Evolutionary conservation across 1,284 basidiomycete genomes (phyloP).

Genomic region (Ganoderma lingzhi): DNA sequence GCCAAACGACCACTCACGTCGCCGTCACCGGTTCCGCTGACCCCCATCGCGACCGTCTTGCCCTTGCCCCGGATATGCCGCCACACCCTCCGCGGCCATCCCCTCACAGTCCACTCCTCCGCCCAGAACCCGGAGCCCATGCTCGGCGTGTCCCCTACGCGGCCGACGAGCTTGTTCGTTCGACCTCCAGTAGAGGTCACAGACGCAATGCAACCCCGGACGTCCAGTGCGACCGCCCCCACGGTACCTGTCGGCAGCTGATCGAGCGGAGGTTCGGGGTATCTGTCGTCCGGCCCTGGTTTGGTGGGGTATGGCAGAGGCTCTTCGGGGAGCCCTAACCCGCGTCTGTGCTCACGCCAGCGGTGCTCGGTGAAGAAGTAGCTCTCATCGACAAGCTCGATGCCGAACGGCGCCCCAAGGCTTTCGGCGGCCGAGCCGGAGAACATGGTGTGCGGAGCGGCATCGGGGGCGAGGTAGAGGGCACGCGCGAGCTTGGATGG

Average conservation of each 20-base stretch:
- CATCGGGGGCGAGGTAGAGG: slow-evolving; percentile 69
- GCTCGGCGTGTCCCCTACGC: slow-evolving; percentile 82
- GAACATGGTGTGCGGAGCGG: slow-evolving; percentile 74
- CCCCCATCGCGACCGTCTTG: slow-evolving; percentile 63
- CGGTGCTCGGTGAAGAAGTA: slow-evolving; percentile 80
- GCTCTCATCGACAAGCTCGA: slow-evolving; percentile 69
- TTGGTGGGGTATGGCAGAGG: slow-evolving; percentile 50
- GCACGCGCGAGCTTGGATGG: slow-evolving; percentile 76
- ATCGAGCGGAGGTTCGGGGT: slow-evolving; percentile 52
- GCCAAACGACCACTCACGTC: slow-evolving; percentile 56
- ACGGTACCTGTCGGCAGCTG: slow-evolving; percentile 80
- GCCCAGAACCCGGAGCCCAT: slow-evolving; percentile 87
- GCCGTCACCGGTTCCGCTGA: slow-evolving; percentile 86
- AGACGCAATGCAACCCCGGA: slow-evolving; percentile 72
- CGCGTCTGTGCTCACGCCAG: slow-evolving; percentile 79
- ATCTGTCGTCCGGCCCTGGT: slow-evolving; percentile 29
- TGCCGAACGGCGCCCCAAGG: slow-evolving; percentile 61
- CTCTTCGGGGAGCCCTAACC: slow-evolving; percentile 74
- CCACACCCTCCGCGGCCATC: slow-evolving; percentile 50
- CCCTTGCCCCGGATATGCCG: slow-evolving; percentile 49
- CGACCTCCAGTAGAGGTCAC: slow-evolving; percentile 84
- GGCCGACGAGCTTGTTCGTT: slow-evolving; percentile 84
- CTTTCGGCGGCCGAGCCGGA: slow-evolving; percentile 71
- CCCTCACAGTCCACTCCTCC: slow-evolving; percentile 68
- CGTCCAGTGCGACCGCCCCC: slow-evolving; percentile 83